These are phyloP conservation scores for Cytospora piceae DNA, from an alignment of 2,329 filamentous ascomycete genomes.

Conservation along the genomic window DNA sequence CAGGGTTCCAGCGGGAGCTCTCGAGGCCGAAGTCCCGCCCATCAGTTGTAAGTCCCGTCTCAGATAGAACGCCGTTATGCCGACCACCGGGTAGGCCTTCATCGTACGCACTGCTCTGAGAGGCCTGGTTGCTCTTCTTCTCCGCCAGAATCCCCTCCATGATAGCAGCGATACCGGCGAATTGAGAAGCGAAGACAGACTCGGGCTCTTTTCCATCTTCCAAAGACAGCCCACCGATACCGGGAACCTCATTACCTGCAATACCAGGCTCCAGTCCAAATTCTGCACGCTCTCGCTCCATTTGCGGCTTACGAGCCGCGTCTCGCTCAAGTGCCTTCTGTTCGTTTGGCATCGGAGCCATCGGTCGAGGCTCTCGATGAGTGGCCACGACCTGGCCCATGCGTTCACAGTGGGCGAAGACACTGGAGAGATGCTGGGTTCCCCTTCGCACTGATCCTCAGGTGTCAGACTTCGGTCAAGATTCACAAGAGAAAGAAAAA, in stretches of 20 bases:
- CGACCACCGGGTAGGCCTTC: neutral
- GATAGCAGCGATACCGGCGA: conserved; percentile 11
- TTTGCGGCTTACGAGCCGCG: conserved; percentile 1
- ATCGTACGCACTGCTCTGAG: neutral
- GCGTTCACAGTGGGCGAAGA: conserved; percentile 7
- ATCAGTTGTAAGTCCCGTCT: neutral
- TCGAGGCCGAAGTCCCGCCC: neutral
- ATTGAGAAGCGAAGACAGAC: conserved; percentile 19
- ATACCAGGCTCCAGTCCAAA: conserved; percentile 11
- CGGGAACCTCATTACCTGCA: neutral
- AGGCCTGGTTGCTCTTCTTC: conserved; percentile 11
- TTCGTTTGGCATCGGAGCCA: neutral
- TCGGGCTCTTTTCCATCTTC: conserved; percentile 5
- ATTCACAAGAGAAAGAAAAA: neutral
- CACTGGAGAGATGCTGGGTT: neutral
- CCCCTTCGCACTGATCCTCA: conserved; percentile 13
- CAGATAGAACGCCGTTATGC: neutral
- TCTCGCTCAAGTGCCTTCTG: neutral
- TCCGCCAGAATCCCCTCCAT: conserved; percentile 19
- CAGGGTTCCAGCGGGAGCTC: neutral
- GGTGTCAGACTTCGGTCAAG: neutral
- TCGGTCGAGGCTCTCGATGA: neutral
- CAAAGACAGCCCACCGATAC: neutral
- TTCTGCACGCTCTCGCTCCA: conserved; percentile 10
- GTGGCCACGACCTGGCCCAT: conserved; percentile 22